phyloP scores from a whole-genome alignment of 257 asterid species.

The Verbascum thapsus region DNA sequence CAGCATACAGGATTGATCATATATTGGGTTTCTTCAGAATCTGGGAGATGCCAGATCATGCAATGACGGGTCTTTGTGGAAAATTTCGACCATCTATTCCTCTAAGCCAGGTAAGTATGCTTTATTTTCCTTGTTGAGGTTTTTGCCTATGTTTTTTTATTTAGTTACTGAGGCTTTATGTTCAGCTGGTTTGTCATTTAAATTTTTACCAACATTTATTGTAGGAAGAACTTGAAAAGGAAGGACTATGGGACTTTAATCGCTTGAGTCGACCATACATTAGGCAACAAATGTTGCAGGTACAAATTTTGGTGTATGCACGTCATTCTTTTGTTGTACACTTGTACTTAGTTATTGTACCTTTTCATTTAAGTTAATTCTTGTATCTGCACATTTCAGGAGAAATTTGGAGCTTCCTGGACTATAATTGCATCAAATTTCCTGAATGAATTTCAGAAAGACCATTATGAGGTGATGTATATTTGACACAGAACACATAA shows the following conservation, averaged over 20 bases:
- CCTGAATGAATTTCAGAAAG: constrained; percentile 71
- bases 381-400: constrained; percentile 52
- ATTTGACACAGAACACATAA: constrained; percentile 8
- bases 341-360: neutral
- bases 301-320: constrained; percentile 16
- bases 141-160: neutral
- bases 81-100: constrained; percentile 95
- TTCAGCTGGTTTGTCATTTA: neutral
- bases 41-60: constrained; percentile 99
- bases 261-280: constrained; percentile 84
- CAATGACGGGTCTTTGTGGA: constrained; percentile 95
- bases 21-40: constrained; percentile 93
- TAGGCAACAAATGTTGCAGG: constrained; percentile 59
- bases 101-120: constrained; percentile 64
- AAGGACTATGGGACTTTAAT: constrained; percentile 94
- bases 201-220: constrained; percentile 11
- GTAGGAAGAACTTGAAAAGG: constrained; percentile 93
- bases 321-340: constrained; percentile 8
- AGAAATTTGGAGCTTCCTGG: constrained; percentile 87
- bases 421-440: constrained; percentile 73
- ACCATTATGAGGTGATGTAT: constrained; percentile 66
- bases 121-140: constrained; percentile 11
- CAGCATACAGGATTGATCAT: constrained; percentile 96
- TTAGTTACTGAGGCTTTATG: neutral
- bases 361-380: constrained; percentile 14